These are phyloP conservation scores for Syzygium oleosum DNA, from an alignment of 345 rosid species.

Conservation along the genomic window DNA sequence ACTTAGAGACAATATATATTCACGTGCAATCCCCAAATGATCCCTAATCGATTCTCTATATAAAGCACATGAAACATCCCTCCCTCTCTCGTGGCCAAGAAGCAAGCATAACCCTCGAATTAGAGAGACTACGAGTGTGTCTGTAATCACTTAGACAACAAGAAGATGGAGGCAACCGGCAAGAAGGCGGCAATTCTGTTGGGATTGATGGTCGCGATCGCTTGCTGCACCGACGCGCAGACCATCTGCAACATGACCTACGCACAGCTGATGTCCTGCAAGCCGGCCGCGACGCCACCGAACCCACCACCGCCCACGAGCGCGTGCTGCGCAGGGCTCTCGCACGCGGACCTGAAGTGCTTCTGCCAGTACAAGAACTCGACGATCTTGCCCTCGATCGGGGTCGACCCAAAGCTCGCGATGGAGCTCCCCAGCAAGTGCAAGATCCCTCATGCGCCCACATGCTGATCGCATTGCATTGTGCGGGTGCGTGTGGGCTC, in stretches of 20 bases:
- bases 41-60: neutral
- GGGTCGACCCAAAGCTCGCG: too few relatives aligned
- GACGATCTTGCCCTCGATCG: too few relatives aligned
- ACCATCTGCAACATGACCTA: slow-evolving; percentile 28
- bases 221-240: slow-evolving; percentile 15
- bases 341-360: too few relatives aligned
- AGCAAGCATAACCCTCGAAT: too few relatives aligned
- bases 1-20: neutral
- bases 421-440: slow-evolving; percentile 8
- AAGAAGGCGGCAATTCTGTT: too few relatives aligned
- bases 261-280: slow-evolving; percentile 31
- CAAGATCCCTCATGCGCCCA: slow-evolving; percentile 26
- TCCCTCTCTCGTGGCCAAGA: too few relatives aligned
- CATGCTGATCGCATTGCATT: slow-evolving; percentile 7
- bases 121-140: too few relatives aligned
- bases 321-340: slow-evolving; percentile 4
- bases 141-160: too few relatives aligned
- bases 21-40: neutral
- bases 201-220: neutral
- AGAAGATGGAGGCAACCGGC: neutral
- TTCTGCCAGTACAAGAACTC: too few relatives aligned
- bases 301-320: slow-evolving; percentile 21
- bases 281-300: slow-evolving; percentile 32
- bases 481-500: too few relatives aligned
- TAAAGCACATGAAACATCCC: too few relatives aligned